phyloP scores from a whole-genome alignment of 2,329 filamentous ascomycete genomes.

The Bipolaris cookei region DNA sequence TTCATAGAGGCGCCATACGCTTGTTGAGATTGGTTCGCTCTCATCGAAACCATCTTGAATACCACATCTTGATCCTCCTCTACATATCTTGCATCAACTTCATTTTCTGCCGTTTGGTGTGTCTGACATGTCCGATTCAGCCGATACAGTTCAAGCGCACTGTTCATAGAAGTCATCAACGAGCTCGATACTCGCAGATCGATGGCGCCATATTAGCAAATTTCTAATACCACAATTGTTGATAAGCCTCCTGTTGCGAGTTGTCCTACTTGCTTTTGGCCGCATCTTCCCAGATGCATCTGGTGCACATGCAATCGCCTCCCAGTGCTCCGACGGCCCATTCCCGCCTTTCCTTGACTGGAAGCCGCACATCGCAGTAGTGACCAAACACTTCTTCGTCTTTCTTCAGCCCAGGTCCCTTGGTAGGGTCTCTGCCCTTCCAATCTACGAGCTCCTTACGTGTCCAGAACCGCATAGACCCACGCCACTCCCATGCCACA shows the following conservation, averaged over 20 bases:
- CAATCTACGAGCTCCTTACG: slow-evolving; percentile 64
- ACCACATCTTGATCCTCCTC: background rate
- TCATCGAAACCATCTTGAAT: background rate
- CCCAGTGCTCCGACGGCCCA: slow-evolving; percentile 90
- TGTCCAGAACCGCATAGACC: slow-evolving; percentile 73
- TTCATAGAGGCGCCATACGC: background rate
- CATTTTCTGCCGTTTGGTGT: background rate
- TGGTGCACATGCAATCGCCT: slow-evolving; percentile 83
- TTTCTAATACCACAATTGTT: background rate
- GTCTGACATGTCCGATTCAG: background rate
- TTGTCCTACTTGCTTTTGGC: slow-evolving; percentile 6
- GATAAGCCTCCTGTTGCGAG: background rate
- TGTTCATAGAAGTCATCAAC: background rate
- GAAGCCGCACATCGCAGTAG: slow-evolving; percentile 85
- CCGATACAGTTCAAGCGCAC: background rate
- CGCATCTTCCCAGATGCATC: slow-evolving; percentile 74
- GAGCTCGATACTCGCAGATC: background rate
- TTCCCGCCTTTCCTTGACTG: slow-evolving; percentile 80
- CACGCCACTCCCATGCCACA: slow-evolving; percentile 92
- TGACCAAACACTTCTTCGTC: slow-evolving; percentile 91
- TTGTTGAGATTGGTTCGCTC: background rate
- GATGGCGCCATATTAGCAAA: background rate
- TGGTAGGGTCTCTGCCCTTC: slow-evolving; percentile 41
- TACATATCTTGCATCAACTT: background rate
- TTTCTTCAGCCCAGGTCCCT: slow-evolving; percentile 67